Evolutionary conservation across 768 basidiomycete species (phyloP).

Genomic region (Leucogyrophana mollusca): DNA sequence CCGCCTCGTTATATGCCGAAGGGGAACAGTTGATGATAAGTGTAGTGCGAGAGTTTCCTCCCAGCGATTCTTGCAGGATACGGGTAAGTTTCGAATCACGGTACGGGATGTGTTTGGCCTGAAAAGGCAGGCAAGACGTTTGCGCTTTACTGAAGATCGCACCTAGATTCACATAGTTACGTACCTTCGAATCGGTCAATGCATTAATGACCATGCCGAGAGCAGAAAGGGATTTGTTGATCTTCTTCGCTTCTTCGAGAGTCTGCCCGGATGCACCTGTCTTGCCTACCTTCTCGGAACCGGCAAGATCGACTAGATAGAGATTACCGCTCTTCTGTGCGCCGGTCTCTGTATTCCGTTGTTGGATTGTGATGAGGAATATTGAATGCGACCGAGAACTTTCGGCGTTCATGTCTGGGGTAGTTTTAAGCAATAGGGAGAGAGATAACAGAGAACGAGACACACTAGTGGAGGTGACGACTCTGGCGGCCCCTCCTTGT

Average conservation of each 20-base stretch:
- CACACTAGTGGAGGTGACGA: slow-evolving; percentile 93
- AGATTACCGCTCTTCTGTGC: slow-evolving; percentile 96
- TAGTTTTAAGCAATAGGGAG: slow-evolving; percentile 4
- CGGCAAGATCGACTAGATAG: slow-evolving; percentile 96
- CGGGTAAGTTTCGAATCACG: slow-evolving; percentile 99
- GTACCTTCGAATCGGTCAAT: slow-evolving; percentile 90
- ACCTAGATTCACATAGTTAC: slow-evolving; percentile 15
- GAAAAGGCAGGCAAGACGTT: slow-evolving; percentile 8
- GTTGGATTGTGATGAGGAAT: slow-evolving; percentile 96
- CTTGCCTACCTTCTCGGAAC: slow-evolving; percentile 99
- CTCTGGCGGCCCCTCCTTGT: slow-evolving; percentile 87
- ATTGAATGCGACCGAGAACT: slow-evolving; percentile 99
- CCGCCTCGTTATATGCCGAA: slow-evolving; percentile 94
- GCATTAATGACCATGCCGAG: slow-evolving; percentile 99
- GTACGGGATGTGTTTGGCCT: slow-evolving; percentile 97
- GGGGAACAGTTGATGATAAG: slow-evolving; percentile 99
- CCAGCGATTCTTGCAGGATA: slow-evolving; percentile 97
- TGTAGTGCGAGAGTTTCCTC: slow-evolving; percentile 92
- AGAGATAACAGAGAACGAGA: slow-evolving; percentile 12
- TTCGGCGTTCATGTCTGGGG: slow-evolving; percentile 97
- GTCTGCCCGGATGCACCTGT: slow-evolving; percentile 99
- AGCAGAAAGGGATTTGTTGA: slow-evolving; percentile 97
- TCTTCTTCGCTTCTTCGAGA: slow-evolving; percentile 99
- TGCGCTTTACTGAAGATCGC: too few relatives aligned
- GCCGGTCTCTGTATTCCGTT: slow-evolving; percentile 94